These are phyloP conservation scores for Barbarea vulgaris DNA, from an alignment of 345 rosid genomes.

Conservation along the genomic window DNA sequence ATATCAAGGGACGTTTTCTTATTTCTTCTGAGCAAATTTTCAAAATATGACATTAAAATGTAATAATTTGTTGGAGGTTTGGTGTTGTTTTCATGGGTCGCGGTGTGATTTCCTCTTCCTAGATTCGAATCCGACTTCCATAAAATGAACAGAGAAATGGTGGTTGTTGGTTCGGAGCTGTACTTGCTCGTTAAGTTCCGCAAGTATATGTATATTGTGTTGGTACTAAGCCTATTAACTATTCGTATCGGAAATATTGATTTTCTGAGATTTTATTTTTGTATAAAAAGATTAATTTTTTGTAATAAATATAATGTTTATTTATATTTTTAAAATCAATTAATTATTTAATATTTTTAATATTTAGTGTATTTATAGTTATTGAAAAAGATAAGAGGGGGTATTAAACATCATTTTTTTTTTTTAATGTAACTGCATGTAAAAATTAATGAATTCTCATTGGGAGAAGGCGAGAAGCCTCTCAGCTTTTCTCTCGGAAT, in stretches of 20 bases:
- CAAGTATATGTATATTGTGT: not conserved
- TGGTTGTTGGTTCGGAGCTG: not conserved
- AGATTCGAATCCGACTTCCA: constrained; percentile 7
- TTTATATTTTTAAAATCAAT: no score
- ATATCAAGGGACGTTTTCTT: constrained; percentile 4
- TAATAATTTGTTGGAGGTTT: not conserved
- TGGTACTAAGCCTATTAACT: no score
- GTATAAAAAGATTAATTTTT: no score
- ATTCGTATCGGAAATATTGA: no score
- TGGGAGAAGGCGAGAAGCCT: not conserved
- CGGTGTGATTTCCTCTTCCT: not conserved
- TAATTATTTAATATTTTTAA: no score
- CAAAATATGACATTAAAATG: constrained; percentile 2
- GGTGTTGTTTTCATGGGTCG: constrained; percentile 10
- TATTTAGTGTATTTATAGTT: no score
- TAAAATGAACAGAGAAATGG: not conserved
- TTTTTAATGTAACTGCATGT: not conserved
- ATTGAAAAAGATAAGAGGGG: no score
- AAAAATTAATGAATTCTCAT: not conserved
- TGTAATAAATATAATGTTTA: no score
- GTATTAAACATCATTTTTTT: not conserved
- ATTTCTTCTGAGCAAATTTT: not conserved
- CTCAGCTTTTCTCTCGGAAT: no score
- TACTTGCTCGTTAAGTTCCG: not conserved
- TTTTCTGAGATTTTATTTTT: no score